Base-by-base conservation (phyloP, 306 rosid species). In the Quillaja saponaria region DNA sequence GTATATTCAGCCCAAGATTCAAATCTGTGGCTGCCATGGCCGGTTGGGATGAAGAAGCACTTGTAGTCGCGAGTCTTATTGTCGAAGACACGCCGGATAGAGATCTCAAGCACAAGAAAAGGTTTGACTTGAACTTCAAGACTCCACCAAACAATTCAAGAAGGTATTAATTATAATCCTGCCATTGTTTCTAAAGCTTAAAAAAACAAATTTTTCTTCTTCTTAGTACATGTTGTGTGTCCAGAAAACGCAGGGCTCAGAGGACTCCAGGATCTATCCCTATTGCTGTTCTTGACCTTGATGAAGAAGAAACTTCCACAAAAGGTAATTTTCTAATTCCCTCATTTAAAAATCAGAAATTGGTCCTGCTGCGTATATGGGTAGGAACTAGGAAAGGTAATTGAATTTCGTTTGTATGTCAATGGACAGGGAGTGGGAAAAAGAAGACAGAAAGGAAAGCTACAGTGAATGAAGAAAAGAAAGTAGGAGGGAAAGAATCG, bases 41-140 rank as follows among this genome's bases (percentile, higher is more conserved):
- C 14, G 99, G 97, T 45, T 94, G 97, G 99, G 99, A 89, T 34
- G 97, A 94, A 77, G 97, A 94, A 68, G 68, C 94, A 0, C 78
- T 94, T 19, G 65, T 94, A 6, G 19, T 72, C 2, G 99, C 99
- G 0, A 82, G 76, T 64, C 87, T 87, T 18, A 55, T 94, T 34
- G 88, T 94, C 16, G 97, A 94, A 16, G 97, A 89, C 65, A 89
- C 99, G 0, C 96, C 96, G 0, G 97, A 83, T 0, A 69, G 96
- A 76, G 76, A 80, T 59, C 25, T 19, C 6, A 84, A 80, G 71
- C 60, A 53, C 62, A 83, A 73, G 77, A 83, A 54, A 31, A 95
- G 91, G 35, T 65, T 47, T 2, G 69, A 62, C 71, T 55, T 75
- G 25, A 72, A 39, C 59, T 61, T 78, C 77, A 85, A 85, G 70